Evolutionary conservation across 2,329 filamentous ascomycete genomes (phyloP).

Genomic region (Rachicladosporium sp.): DNA sequence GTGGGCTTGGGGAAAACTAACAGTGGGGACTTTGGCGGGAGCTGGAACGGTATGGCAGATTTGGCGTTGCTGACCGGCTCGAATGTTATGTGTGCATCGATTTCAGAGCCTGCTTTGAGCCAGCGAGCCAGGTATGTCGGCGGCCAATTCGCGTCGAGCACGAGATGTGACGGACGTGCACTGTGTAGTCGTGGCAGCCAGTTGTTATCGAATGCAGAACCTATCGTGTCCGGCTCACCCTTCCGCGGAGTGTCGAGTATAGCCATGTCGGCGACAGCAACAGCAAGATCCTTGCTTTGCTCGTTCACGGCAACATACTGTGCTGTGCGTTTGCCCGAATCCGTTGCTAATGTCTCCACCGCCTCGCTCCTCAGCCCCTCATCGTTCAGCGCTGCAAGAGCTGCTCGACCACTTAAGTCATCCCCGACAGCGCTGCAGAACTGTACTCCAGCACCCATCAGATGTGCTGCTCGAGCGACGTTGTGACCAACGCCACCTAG

Average conservation of each 20-base stretch:
- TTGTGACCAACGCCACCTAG: constrained; percentile 89
- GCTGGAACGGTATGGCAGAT: constrained; percentile 53
- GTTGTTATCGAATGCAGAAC: constrained; percentile 31
- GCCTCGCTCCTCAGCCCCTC: constrained; percentile 53
- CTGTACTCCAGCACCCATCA: constrained; percentile 51
- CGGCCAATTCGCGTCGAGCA: constrained; percentile 82
- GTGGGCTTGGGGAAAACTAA: constrained; percentile 46
- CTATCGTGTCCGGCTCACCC: constrained; percentile 22
- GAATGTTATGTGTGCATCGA: constrained; percentile 55
- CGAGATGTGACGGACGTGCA: constrained; percentile 58
- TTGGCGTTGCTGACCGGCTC: constrained; percentile 85
- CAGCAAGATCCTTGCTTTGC: constrained; percentile 64
- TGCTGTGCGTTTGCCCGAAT: constrained; percentile 54
- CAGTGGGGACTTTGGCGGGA: constrained; percentile 12
- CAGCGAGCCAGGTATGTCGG: constrained; percentile 53
- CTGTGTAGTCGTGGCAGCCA: constrained; percentile 50
- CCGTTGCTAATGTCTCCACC: constrained; percentile 37
- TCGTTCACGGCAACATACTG: constrained; percentile 91
- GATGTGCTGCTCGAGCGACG: constrained; percentile 71
- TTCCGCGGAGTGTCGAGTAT: constrained; percentile 48
- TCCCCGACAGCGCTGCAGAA: constrained; percentile 73
- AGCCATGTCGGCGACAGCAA: constrained; percentile 93
- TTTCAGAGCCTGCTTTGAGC: constrained; percentile 46
- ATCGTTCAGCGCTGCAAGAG: constrained; percentile 52
- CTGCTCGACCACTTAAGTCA: constrained; percentile 63